Percentiles rank a stretch among this genome's conserved stretches.
Evolutionary conservation across 1,284 basidiomycete genomes (phyloP).

Genomic region (Trichosporon faecale): DNA sequence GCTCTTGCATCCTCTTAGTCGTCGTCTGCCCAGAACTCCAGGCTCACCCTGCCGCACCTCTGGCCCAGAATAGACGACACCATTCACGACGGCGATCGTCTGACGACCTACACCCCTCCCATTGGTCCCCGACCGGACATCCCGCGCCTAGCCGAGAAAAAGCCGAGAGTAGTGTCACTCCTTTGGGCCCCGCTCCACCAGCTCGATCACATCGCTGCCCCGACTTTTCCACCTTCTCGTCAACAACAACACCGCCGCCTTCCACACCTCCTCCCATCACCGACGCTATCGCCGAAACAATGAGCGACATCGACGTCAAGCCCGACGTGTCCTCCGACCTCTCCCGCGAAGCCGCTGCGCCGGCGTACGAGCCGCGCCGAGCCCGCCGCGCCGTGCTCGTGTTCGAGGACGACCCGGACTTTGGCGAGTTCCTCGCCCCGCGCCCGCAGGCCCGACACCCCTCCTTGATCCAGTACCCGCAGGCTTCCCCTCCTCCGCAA

Average conservation of each 20-base stretch:
- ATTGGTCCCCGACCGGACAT: not conserved
- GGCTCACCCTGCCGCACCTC: too few relatives aligned
- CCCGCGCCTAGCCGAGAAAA: not conserved
- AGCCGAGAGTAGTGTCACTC: not conserved
- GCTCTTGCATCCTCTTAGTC: too few relatives aligned
- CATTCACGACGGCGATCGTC: not conserved
- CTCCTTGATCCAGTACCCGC: not conserved
- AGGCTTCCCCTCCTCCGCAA: not conserved
- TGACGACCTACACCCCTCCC: not conserved
- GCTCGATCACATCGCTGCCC: not conserved
- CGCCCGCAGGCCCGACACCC: not conserved
- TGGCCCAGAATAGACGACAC: too few relatives aligned
- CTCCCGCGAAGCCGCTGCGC: not conserved
- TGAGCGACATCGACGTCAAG: conserved; percentile 1
- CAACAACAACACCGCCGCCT: not conserved
- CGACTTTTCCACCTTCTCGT: not conserved
- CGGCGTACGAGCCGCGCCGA: not conserved
- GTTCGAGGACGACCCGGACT: not conserved
- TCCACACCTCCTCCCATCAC: not conserved
- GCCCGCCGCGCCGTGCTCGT: not conserved
- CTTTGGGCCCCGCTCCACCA: not conserved
- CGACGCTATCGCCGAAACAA: not conserved
- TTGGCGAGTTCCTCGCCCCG: not conserved
- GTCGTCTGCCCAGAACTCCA: too few relatives aligned
- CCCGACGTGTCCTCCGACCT: not conserved